Evolutionary conservation across 2,329 filamentous ascomycete species (phyloP), one percentile per base, ranked within the genome.

Genomic region (Exserohilum rostratum): DNA sequence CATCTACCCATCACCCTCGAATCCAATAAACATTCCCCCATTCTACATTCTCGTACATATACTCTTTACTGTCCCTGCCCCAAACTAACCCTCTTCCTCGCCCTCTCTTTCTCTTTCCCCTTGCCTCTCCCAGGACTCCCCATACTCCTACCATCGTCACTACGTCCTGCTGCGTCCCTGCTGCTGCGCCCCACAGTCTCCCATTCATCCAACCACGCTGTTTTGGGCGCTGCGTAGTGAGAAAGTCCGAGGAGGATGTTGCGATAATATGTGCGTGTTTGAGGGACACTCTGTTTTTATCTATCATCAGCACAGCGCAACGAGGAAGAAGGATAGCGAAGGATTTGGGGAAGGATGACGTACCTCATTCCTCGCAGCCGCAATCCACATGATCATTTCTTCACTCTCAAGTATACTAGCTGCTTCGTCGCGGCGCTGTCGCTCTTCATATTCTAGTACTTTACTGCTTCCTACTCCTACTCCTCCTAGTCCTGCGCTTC

Each of bases 351-450:
- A n/a, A n/a, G n/a, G n/a, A n/a, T n/a, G n/a, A 60, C 60, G 11
- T 51, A 76, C 74, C 71, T 77, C 75, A 27, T 74, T 66, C 44
- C 72, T 43, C 22, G 54, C 64, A 6, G 50, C 57, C 29, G 66
- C 58, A 39, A 66, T 67, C 73, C 75, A 76, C 10, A 76, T 65
- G 31, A 77, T 45, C 69, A 76, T 58, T 57, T 78, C 76, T 9
- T 60, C 60, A 42, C 63, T 74, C 37, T 71, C 70, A 1, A 77
- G 52, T 30, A 76, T 70, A 13, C 55, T 45, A 0, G 67, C 72
- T 0, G 75, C 76, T 35, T 70, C 59, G 17, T 70, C 58, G 2
- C 74, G 57, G 9, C 44, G 37, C 53, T 74, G 65, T 4, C 69
- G 62, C 30, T 51, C 35, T 31, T 73, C 69, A 48, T 67, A 75